Conservation (phyloP, 805 yeast genomes). For the Starmerella scarabaei region DNA sequence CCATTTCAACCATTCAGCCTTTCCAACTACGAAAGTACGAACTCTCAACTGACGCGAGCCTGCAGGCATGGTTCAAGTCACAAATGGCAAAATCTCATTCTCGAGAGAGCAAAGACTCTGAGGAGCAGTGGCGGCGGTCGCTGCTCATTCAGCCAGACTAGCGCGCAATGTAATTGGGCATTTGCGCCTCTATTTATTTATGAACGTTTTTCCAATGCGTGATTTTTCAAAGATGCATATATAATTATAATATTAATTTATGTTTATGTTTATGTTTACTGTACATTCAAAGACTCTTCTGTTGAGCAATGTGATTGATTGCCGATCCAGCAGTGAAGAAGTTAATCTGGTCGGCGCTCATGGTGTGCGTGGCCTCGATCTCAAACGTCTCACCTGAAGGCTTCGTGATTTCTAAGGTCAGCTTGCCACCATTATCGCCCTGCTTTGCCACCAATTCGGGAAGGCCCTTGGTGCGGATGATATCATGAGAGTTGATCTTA, state of each 20-base stretch:
- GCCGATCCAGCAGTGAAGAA: constrained; percentile 98
- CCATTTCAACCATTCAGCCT: constrained; percentile 27
- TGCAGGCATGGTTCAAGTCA: constrained; percentile 27
- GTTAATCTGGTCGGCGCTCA: constrained; percentile 91
- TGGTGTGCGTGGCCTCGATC: constrained; percentile 78
- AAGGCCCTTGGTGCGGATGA: constrained; percentile 59
- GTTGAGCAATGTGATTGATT: constrained; percentile 73
- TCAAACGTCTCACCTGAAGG: constrained; percentile 53
- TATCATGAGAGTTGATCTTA: constrained; percentile 61
- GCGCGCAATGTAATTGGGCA: too few relatives aligned
- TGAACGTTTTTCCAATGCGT: not conserved
- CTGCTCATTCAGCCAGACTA: constrained; percentile 28
- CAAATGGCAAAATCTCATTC: constrained; percentile 26
- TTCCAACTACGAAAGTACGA: constrained; percentile 22
- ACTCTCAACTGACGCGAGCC: constrained; percentile 12
- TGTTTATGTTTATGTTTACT: not conserved
- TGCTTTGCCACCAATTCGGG: constrained; percentile 62
- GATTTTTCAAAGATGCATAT: not conserved
- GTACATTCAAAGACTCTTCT: not conserved
- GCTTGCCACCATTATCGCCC: constrained; percentile 78
- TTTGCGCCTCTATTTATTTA: constrained; percentile 1
- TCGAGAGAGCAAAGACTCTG: constrained; percentile 22
- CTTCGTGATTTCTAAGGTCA: constrained; percentile 62
- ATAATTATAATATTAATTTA: not conserved
- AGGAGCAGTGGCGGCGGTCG: constrained; percentile 29